Evolutionary conservation across 306 rosid genomes (phyloP).

Genomic region (Acmispon strigosus): DNA sequence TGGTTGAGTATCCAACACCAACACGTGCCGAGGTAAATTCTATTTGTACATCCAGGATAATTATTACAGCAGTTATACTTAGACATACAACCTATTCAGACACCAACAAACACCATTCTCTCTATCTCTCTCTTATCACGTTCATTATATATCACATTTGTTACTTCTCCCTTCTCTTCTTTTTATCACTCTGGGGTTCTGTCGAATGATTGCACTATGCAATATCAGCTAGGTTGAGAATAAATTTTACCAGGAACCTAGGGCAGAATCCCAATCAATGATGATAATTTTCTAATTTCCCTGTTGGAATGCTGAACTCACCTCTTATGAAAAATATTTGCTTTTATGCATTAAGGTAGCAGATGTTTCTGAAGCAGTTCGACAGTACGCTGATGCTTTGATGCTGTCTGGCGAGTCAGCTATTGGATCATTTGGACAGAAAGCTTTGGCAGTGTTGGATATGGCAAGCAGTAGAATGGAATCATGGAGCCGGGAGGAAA

Average conservation of each 20-base stretch:
- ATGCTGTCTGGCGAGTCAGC: slow-evolving; percentile 93
- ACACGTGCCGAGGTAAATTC: slow-evolving; percentile 80
- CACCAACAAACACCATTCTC: too few species aligned
- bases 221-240: neutral
- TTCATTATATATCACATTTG: too few species aligned
- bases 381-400: slow-evolving; percentile 83
- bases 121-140: too few species aligned
- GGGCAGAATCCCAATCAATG: neutral
- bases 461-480: slow-evolving; percentile 76
- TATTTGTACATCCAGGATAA: neutral
- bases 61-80: too few species aligned
- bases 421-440: slow-evolving; percentile 64
- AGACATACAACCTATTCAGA: too few species aligned
- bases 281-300: neutral
- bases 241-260: neutral
- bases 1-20: slow-evolving; percentile 97
- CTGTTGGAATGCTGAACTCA: neutral
- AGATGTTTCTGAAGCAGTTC: slow-evolving; percentile 85
- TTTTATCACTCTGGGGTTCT: too few species aligned
- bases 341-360: slow-evolving; percentile 60
- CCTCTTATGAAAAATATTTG: slow-evolving; percentile 5
- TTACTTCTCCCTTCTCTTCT: too few species aligned
- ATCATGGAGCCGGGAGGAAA: slow-evolving; percentile 67
- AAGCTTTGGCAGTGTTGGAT: slow-evolving; percentile 71
- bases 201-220: too few species aligned